A percentile compares a stretch with the other conserved stretches of the same genome.
Conservation (phyloP, 2,329 filamentous ascomycete genomes). For the Ophiostoma sp. region DNA sequence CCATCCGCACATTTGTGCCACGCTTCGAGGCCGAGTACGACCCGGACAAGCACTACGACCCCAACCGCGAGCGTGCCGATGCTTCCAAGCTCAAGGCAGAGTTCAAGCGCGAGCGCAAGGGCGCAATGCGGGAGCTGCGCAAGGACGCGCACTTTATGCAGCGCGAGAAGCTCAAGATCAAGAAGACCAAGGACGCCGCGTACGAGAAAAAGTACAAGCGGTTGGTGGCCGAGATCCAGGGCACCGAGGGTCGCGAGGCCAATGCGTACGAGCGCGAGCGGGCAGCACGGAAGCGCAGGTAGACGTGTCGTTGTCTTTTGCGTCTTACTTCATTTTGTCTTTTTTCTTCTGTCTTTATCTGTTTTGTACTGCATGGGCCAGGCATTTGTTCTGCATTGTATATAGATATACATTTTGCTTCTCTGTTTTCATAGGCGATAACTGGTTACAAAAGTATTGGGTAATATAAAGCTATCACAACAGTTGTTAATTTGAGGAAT, state of each 20-base stretch:
- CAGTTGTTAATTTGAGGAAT: not conserved
- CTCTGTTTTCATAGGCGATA: not conserved
- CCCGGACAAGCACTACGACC: conserved; percentile 94
- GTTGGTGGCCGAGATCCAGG: conserved; percentile 90
- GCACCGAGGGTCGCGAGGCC: conserved; percentile 77
- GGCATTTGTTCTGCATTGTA: conserved; percentile 12
- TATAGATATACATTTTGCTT: conserved; percentile 3
- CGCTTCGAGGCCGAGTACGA: conserved; percentile 97
- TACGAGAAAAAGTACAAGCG: conserved; percentile 97
- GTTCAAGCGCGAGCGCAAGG: conserved; percentile 93
- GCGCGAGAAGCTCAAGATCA: conserved; percentile 79
- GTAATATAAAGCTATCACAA: not conserved
- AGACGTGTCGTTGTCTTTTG: not conserved
- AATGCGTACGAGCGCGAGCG: conserved; percentile 90
- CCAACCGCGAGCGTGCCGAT: conserved; percentile 82
- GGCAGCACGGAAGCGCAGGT: conserved; percentile 61
- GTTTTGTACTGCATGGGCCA: conserved; percentile 6
- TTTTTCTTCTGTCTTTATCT: not conserved
- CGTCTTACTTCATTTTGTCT: not conserved
- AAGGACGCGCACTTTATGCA: conserved; percentile 95
- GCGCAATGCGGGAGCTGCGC: conserved; percentile 83
- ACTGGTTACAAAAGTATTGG: conserved; percentile 8
- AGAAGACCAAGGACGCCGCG: conserved; percentile 86
- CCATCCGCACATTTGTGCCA: conserved; percentile 82
- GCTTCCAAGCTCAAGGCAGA: conserved; percentile 78